Evolutionary conservation across 352 stramenopile species (phyloP).

Genomic region (Globisporangium megalacanthum): DNA sequence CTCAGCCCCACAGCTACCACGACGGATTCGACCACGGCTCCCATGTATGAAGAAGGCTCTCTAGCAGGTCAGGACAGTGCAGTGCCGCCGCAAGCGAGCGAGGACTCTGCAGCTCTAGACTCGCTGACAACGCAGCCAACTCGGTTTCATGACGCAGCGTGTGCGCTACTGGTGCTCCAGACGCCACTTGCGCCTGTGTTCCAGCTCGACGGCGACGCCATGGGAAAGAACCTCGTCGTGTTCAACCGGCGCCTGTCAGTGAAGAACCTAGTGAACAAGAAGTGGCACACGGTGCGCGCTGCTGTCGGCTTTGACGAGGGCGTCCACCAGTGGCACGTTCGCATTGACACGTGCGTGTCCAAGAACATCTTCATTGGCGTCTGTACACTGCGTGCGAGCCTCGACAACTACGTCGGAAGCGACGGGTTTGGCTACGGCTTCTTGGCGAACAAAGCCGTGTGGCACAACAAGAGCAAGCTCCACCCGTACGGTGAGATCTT

Average conservation of each 20-base stretch:
- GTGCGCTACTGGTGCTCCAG: constrained; percentile 32
- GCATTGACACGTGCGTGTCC: constrained; percentile 82
- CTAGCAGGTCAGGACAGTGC: neutral
- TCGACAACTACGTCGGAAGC: constrained; percentile 90
- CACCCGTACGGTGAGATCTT: constrained; percentile 90
- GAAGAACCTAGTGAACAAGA: constrained; percentile 86
- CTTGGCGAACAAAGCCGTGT: constrained; percentile 88
- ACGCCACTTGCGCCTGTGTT: constrained; percentile 62
- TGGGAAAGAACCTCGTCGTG: constrained; percentile 76
- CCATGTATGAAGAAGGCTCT: neutral
- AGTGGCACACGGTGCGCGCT: constrained; percentile 84
- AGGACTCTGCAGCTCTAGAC: neutral
- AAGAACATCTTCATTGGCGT: constrained; percentile 93
- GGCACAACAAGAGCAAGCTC: constrained; percentile 90
- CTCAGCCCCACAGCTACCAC: constrained; percentile 16
- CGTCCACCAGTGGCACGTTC: constrained; percentile 85
- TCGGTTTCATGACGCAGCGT: neutral
- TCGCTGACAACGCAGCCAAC: neutral
- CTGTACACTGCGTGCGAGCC: constrained; percentile 49
- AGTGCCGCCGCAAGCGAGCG: neutral
- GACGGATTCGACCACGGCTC: neutral
- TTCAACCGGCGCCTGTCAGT: constrained; percentile 73
- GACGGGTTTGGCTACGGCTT: constrained; percentile 88
- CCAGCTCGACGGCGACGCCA: constrained; percentile 49
- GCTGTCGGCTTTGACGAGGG: constrained; percentile 65